A percentile compares a stretch with the other conserved stretches of the same genome.
Evolutionary conservation across 176 grass and related monocot genomes (phyloP).

Genomic region (Rhynchospora tenuis): DNA sequence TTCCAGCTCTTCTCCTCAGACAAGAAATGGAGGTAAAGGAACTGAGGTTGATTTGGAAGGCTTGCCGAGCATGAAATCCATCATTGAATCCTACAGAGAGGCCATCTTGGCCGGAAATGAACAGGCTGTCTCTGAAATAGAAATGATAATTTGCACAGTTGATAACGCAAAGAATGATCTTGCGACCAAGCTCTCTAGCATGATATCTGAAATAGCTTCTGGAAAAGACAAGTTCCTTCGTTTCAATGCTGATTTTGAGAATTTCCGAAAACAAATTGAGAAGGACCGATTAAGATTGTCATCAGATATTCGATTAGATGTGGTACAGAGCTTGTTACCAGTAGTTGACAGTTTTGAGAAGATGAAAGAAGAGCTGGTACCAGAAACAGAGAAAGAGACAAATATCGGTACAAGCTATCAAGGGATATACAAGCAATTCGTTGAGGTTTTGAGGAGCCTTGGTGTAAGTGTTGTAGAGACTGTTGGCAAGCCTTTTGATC

Average conservation of each 20-base stretch:
- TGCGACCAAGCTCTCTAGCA: slow-evolving; percentile 44
- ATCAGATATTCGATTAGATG: slow-evolving; percentile 67
- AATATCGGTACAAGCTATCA: slow-evolving; percentile 76
- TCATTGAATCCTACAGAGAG: slow-evolving; percentile 71
- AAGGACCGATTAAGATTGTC: slow-evolving; percentile 77
- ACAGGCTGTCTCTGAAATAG: slow-evolving; percentile 48
- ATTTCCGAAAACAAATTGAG: slow-evolving; percentile 86
- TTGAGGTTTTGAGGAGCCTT: slow-evolving; percentile 86
- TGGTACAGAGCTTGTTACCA: slow-evolving; percentile 60
- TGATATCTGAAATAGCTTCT: slow-evolving; percentile 53
- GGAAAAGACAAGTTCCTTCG: slow-evolving; percentile 71
- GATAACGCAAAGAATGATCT: slow-evolving; percentile 53
- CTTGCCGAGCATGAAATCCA: slow-evolving; percentile 54
- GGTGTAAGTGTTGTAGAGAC: slow-evolving; percentile 76
- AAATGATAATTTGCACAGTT: slow-evolving; percentile 45
- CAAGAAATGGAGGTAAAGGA: slow-evolving; percentile 23
- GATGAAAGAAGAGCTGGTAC: slow-evolving; percentile 42
- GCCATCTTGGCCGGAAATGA: slow-evolving; percentile 62
- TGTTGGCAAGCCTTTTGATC: slow-evolving; percentile 97
- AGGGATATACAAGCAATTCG: slow-evolving; percentile 78
- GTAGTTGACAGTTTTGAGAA: slow-evolving; percentile 88
- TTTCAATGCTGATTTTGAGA: slow-evolving; percentile 87
- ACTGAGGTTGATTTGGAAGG: slow-evolving; percentile 35
- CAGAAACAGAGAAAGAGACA: slow-evolving; percentile 67
- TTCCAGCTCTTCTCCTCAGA: slow-evolving; percentile 26